Evolutionary conservation across 345 rosid genomes (phyloP).

Genomic region (Erodium maritimum): DNA sequence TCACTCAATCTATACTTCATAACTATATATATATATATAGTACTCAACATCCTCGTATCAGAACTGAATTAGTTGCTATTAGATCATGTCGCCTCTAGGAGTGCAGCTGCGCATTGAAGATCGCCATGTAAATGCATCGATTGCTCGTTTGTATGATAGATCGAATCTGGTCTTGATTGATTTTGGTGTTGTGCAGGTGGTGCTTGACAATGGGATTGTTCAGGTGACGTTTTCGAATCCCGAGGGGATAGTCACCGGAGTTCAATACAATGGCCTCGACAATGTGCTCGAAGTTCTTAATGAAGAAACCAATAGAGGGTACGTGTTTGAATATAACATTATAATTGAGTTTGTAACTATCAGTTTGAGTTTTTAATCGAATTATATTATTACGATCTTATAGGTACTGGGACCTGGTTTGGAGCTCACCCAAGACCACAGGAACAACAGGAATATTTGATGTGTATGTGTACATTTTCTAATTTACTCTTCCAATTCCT

Average conservation of each 20-base stretch:
- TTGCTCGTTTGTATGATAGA: no score
- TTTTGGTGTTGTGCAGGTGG: slow-evolving; percentile 38
- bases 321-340: not conserved
- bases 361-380: no score
- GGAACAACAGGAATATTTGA: slow-evolving; percentile 78
- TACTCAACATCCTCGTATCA: not conserved
- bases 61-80: not conserved
- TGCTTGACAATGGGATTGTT: slow-evolving; percentile 31
- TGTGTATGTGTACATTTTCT: slow-evolving; percentile 43
- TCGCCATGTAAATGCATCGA: slow-evolving; percentile 7
- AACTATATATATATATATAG: no score
- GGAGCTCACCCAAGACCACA: slow-evolving; percentile 34
- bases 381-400: no score
- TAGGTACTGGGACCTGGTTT: slow-evolving; percentile 79
- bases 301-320: slow-evolving; percentile 37
- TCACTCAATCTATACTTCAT: no score
- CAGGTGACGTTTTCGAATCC: slow-evolving; percentile 20
- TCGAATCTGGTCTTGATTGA: no score
- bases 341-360: no score
- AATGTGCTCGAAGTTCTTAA: slow-evolving; percentile 38
- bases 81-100: slow-evolving; percentile 6
- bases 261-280: slow-evolving; percentile 28
- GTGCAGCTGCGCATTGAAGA: slow-evolving; percentile 16
- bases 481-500: not conserved
- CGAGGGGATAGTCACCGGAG: slow-evolving; percentile 18